These are phyloP conservation scores for Didymella exigua DNA, from an alignment of 2,329 filamentous ascomycete genomes.

Conservation along the genomic window DNA sequence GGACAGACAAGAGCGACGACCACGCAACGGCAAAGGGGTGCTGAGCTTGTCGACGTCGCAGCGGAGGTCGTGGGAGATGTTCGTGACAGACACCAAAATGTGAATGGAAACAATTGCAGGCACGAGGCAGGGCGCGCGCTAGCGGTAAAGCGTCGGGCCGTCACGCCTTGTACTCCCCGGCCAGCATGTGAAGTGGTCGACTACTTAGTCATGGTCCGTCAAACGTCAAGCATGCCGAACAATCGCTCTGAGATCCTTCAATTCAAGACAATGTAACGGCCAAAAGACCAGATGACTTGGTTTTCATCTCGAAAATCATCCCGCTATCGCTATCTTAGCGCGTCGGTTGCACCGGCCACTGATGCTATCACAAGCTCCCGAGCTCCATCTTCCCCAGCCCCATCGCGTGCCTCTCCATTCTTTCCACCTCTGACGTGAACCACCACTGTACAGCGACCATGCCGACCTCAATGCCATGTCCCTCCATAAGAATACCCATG, in stretches of 20 bases:
- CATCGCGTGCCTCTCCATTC: slow-evolving; percentile 7
- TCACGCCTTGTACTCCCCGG: not conserved
- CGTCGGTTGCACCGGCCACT: slow-evolving; percentile 19
- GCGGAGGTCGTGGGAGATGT: slow-evolving; percentile 17
- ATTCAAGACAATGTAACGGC: not conserved
- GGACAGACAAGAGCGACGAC: slow-evolving; percentile 36
- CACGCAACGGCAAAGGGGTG: slow-evolving; percentile 40
- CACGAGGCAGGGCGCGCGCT: slow-evolving; percentile 17
- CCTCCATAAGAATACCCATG: slow-evolving; percentile 59
- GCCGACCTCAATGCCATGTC: slow-evolving; percentile 49
- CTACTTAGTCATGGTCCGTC: not conserved
- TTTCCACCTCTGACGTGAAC: not conserved
- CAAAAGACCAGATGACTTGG: not conserved
- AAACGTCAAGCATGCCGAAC: not conserved
- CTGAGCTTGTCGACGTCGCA: slow-evolving; percentile 21
- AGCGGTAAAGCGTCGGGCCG: slow-evolving; percentile 20
- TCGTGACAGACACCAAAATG: slow-evolving; percentile 10
- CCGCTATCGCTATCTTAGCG: slow-evolving; percentile 27
- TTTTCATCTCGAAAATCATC: not conserved
- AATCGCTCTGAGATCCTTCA: not conserved
- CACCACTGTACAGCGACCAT: slow-evolving; percentile 27
- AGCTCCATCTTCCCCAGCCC: slow-evolving; percentile 14
- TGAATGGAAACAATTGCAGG: slow-evolving; percentile 10
- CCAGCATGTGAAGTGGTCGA: not conserved
- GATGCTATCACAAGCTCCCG: slow-evolving; percentile 11